These are phyloP conservation scores for Rhodotorula graminis DNA, from an alignment of 768 basidiomycete genomes.

Conservation along the genomic window DNA sequence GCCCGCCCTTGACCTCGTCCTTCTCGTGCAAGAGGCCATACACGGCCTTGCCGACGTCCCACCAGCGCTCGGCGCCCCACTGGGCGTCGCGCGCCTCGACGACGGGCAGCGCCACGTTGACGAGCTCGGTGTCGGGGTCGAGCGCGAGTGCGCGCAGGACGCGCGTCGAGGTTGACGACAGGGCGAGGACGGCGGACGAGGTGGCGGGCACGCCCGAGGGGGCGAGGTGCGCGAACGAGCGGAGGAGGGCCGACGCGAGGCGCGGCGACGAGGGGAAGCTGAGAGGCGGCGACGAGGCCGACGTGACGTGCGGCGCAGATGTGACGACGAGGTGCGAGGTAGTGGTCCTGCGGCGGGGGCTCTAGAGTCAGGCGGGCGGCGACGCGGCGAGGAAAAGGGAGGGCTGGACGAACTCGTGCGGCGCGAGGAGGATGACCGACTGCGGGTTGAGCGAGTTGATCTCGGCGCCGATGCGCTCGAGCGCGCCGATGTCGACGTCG, in stretches of 20 bases:
- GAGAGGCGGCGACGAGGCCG: neutral
- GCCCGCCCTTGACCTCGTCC: conserved; percentile 4
- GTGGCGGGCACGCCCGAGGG: neutral
- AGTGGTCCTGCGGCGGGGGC: neutral
- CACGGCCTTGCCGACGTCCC: conserved; percentile 13
- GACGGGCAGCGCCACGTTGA: conserved; percentile 11
- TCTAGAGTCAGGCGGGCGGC: neutral
- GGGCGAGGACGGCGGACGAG: neutral
- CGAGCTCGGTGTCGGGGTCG: conserved; percentile 13
- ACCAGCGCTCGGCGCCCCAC: conserved; percentile 15
- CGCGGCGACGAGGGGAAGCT: neutral
- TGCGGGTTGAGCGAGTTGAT: conserved; percentile 16
- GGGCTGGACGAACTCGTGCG: conserved; percentile 9
- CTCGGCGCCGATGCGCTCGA: conserved; percentile 3
- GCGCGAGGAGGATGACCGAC: conserved; percentile 9
- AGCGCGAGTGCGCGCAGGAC: neutral
- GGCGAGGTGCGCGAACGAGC: conserved; percentile 4
- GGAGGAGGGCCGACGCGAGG: conserved; percentile 12
- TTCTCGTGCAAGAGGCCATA: conserved; percentile 10
- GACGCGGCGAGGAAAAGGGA: neutral
- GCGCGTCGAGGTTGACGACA: neutral
- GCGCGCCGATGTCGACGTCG: neutral
- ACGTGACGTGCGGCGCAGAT: neutral
- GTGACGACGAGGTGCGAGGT: conserved; percentile 14
- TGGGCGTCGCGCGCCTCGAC: neutral